These are phyloP conservation scores for Musa schizocarpa DNA, from an alignment of 176 grass and related monocot species.

Conservation along the genomic window DNA sequence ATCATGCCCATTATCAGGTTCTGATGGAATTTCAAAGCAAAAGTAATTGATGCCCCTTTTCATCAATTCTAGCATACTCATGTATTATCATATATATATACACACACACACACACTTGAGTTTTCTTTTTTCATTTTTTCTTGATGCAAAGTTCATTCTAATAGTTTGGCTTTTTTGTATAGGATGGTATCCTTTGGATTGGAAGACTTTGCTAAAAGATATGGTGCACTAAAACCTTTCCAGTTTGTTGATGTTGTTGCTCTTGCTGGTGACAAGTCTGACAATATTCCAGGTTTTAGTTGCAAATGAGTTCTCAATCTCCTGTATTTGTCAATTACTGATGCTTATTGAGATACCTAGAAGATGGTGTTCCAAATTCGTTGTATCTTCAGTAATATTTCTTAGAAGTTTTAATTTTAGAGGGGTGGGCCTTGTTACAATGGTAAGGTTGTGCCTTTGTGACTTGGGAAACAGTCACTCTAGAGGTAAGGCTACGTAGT, in stretches of 20 bases:
- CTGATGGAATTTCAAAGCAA: background rate
- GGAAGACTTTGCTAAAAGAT: constrained; percentile 87
- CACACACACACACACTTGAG: background rate
- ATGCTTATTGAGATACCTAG: background rate
- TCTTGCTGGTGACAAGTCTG: constrained; percentile 85
- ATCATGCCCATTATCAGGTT: background rate
- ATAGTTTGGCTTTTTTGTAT: constrained; percentile 29
- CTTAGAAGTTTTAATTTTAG: too few species aligned
- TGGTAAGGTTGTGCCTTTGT: too few species aligned
- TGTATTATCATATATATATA: background rate
- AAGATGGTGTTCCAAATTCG: background rate
- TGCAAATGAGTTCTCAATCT: constrained; percentile 10
- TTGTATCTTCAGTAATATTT: background rate
- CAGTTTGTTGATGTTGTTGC: constrained; percentile 92
- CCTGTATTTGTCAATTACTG: constrained; percentile 2
- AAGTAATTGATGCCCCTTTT: background rate
- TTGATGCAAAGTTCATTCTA: constrained; percentile 6
- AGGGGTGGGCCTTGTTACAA: too few species aligned
- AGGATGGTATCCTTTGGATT: constrained; percentile 97
- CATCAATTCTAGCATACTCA: background rate
- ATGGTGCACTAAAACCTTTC: constrained; percentile 59
- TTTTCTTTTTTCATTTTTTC: background rate
- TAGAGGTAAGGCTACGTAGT: too few species aligned
- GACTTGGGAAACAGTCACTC: too few species aligned
- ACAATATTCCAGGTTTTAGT: constrained; percentile 80